Percentiles rank a stretch among this genome's conserved stretches.
phyloP scores from a whole-genome alignment of 2,329 filamentous ascomycete species.

The Mariannaea elegans region DNA sequence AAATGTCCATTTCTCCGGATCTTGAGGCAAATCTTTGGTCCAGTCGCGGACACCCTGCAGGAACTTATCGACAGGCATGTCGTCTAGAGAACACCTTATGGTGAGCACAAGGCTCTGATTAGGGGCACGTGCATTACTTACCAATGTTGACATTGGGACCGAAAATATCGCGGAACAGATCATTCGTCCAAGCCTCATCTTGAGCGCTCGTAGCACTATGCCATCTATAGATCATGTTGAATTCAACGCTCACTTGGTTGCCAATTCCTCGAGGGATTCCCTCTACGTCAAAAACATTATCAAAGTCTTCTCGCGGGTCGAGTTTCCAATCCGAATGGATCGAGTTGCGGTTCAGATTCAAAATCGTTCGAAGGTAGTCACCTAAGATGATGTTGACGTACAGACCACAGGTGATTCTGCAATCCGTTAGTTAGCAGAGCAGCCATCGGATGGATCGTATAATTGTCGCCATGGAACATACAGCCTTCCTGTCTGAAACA shows the following conservation, averaged over 20 bases:
- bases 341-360: conserved; percentile 66
- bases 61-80: too few relatives aligned
- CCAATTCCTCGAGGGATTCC: conserved; percentile 65
- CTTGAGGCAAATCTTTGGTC: conserved; percentile 38
- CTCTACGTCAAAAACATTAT: conserved; percentile 50
- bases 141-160: conserved; percentile 48
- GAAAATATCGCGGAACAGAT: conserved; percentile 52
- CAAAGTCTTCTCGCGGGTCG: conserved; percentile 68
- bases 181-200: conserved; percentile 70
- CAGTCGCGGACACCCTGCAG: conserved; percentile 47
- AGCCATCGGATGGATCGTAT: too few relatives aligned
- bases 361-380: conserved; percentile 70
- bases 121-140: too few relatives aligned
- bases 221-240: conserved; percentile 74
- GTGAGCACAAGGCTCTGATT: too few relatives aligned
- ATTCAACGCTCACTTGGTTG: conserved; percentile 74
- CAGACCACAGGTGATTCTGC: conserved; percentile 61
- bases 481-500: too few relatives aligned
- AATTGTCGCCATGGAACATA: too few relatives aligned
- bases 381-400: conserved; percentile 65
- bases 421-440: too few relatives aligned
- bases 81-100: too few relatives aligned
- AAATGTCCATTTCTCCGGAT: conserved; percentile 59
- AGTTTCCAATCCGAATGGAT: conserved; percentile 70
- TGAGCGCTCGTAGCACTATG: conserved; percentile 68